Conservation (phyloP, 2,329 filamentous ascomycete genomes). For the Sordariomycetes sp. region DNA sequence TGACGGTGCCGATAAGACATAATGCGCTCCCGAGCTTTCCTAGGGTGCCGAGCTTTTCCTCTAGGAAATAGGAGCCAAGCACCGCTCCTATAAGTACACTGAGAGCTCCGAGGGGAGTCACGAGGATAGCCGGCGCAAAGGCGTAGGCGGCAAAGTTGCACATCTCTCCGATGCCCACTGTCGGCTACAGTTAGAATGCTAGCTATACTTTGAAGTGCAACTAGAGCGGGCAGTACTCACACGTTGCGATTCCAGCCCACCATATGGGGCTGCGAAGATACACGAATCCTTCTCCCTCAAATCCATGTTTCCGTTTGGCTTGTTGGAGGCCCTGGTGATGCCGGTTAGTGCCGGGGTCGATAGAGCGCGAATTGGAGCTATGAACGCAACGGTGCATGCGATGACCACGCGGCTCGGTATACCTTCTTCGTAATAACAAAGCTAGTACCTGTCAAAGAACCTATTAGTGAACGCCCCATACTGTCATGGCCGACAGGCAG, state of each 20-base stretch:
- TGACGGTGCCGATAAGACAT: constrained; percentile 88
- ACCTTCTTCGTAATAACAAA: constrained; percentile 99
- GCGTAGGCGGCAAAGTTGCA: constrained; percentile 98
- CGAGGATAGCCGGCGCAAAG: constrained; percentile 95
- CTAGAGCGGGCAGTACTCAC: constrained; percentile 36
- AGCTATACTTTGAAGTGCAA: too few species aligned
- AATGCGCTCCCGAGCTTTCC: constrained; percentile 93
- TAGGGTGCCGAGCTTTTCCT: constrained; percentile 78
- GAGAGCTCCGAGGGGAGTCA: constrained; percentile 86
- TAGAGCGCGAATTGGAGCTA: background rate
- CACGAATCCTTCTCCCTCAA: constrained; percentile 90
- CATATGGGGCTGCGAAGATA: constrained; percentile 92
- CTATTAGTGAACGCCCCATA: background rate
- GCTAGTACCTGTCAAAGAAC: constrained; percentile 56
- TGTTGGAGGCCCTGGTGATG: constrained; percentile 20
- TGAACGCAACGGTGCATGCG: constrained; percentile 5
- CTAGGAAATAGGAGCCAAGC: constrained; percentile 84
- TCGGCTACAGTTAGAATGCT: background rate
- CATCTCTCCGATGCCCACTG: constrained; percentile 84
- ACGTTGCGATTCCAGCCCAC: constrained; percentile 89
- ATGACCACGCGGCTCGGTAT: constrained; percentile 15
- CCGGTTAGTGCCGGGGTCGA: background rate
- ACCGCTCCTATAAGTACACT: constrained; percentile 93
- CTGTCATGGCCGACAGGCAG: background rate
- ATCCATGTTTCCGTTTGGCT: constrained; percentile 82